Evolutionary conservation across 2,329 filamentous ascomycete species (phyloP).

Genomic region (Colletotrichum agaves): DNA sequence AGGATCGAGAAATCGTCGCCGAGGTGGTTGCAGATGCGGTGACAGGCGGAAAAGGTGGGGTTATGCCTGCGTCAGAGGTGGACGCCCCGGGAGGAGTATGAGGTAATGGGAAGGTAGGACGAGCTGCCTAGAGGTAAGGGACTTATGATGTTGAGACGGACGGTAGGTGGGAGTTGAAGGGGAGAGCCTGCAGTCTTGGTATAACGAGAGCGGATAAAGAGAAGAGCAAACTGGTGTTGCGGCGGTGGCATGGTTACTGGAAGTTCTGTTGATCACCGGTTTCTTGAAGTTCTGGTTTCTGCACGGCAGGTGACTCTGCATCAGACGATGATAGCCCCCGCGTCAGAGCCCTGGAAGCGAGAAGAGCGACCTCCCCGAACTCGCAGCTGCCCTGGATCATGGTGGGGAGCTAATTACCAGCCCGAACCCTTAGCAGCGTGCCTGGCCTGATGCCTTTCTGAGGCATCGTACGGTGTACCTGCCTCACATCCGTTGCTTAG

Average conservation of each 20-base stretch:
- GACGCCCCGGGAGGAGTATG: conserved; percentile 20
- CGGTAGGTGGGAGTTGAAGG: neutral
- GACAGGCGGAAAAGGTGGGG: conserved; percentile 31
- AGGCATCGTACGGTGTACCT: neutral
- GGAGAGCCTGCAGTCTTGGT: neutral
- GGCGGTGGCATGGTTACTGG: conserved; percentile 6
- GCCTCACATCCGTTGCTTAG: neutral
- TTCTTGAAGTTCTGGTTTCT: conserved; percentile 12
- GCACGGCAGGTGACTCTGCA: conserved; percentile 18
- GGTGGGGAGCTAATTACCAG: neutral
- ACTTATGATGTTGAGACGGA: neutral
- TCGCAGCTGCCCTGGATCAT: neutral
- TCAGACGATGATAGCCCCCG: conserved; percentile 24
- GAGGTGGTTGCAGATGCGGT: conserved; percentile 13
- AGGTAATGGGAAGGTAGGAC: conserved; percentile 20
- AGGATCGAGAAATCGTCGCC: conserved; percentile 27
- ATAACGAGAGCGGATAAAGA: neutral
- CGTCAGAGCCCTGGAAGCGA: conserved; percentile 1
- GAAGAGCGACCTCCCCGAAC: neutral
- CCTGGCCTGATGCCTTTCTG: too few relatives aligned
- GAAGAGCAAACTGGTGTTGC: neutral
- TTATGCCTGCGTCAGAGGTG: conserved; percentile 33
- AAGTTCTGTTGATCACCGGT: conserved; percentile 18
- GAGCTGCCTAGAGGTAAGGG: neutral
- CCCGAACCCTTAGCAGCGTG: too few relatives aligned